Evolutionary conservation across 1,139 yeast species (phyloP).

Genomic region (Debaryomyces coudertii): DNA sequence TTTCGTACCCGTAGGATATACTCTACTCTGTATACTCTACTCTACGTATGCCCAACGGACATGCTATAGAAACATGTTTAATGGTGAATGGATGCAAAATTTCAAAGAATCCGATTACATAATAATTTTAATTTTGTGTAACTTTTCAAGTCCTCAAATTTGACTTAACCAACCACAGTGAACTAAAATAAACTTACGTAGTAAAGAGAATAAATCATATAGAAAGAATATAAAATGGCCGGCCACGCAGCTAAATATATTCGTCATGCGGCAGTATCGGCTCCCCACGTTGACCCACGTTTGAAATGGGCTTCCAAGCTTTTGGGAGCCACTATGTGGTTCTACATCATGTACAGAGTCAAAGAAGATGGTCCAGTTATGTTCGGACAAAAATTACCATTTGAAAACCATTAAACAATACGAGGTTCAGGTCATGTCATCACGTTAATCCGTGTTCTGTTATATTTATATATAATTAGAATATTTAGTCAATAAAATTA

Average conservation of each 20-base stretch:
- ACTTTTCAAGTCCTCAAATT: not conserved
- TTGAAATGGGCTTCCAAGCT: conserved; percentile 63
- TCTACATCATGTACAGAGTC: conserved; percentile 78
- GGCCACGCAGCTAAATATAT: conserved; percentile 50
- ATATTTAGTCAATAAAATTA: conserved; percentile 7
- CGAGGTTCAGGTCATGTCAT: conserved; percentile 6
- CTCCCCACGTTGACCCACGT: conserved; percentile 56
- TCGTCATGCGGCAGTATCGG: conserved; percentile 57
- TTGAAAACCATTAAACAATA: conserved; percentile 38
- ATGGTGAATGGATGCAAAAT: not conserved
- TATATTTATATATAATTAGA: conserved; percentile 6
- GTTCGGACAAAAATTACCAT: conserved; percentile 51
- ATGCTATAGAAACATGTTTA: not conserved
- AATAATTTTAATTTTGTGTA: conserved; percentile 12
- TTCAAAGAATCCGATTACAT: not conserved
- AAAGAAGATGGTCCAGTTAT: conserved; percentile 71
- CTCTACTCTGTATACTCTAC: too few species aligned
- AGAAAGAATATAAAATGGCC: conserved; percentile 31
- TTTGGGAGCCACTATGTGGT: conserved; percentile 87
- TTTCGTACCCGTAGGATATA: too few species aligned
- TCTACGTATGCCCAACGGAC: too few species aligned
- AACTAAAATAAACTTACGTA: conserved; percentile 9
- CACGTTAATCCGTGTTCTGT: conserved; percentile 5
- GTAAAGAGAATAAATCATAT: not conserved
- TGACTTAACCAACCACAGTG: conserved; percentile 19